Conservation (phyloP, 441 rosid genomes). For the Omphalea diandra region DNA sequence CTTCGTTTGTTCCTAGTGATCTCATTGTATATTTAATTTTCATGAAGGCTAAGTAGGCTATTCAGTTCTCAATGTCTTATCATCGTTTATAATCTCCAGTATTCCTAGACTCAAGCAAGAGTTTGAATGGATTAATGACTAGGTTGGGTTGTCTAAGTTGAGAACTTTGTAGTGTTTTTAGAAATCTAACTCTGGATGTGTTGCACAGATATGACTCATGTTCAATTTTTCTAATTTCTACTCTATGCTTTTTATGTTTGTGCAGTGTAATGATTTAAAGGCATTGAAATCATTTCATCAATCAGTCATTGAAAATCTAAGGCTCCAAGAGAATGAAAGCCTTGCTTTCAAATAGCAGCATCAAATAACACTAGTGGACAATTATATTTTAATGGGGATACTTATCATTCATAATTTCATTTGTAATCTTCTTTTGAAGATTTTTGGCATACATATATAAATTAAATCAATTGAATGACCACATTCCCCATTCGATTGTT, state of each 20-base stretch:
- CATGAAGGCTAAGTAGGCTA: background rate
- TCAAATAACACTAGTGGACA: too few species aligned
- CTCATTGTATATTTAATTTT: background rate
- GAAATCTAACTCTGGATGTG: background rate
- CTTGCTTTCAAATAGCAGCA: slow-evolving; percentile 74
- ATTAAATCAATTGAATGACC: too few species aligned
- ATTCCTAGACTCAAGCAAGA: background rate
- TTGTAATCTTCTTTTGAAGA: too few species aligned
- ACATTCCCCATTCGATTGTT: too few species aligned
- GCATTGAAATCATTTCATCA: slow-evolving; percentile 64
- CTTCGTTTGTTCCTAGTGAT: background rate
- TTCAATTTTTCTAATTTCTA: slow-evolving; percentile 10
- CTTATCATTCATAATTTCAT: too few species aligned
- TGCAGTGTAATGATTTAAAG: slow-evolving; percentile 71
- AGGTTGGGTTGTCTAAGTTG: background rate
- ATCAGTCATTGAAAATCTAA: slow-evolving; percentile 65
- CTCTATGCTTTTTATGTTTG: slow-evolving; percentile 6
- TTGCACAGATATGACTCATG: background rate
- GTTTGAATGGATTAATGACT: background rate
- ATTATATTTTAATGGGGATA: too few species aligned
- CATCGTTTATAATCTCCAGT: background rate
- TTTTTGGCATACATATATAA: too few species aligned
- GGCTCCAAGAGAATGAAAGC: slow-evolving; percentile 73
- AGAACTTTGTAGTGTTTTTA: background rate
- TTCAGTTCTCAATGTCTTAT: background rate